phyloP scores from a whole-genome alignment of 129 eudicot genomes.

The Escallonia rubra region DNA sequence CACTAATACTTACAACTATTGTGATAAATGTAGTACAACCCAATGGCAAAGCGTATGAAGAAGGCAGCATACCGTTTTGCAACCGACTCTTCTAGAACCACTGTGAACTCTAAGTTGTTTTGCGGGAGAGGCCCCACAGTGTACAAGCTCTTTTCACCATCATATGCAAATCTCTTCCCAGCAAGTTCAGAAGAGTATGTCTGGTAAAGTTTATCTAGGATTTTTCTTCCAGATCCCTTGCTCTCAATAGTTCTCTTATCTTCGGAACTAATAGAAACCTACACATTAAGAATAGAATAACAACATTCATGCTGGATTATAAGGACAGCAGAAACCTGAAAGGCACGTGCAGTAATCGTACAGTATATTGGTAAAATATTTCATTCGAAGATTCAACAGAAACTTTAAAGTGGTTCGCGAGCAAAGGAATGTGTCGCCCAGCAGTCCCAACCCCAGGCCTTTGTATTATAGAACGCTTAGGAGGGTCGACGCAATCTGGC shows the following conservation, averaged over 20 bases:
- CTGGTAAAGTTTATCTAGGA: constrained; percentile 53
- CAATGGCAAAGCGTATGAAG: constrained; percentile 1
- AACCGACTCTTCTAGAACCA: constrained; percentile 64
- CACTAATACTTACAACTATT: constrained; percentile 7
- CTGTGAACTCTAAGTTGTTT: constrained; percentile 58
- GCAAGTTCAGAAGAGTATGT: constrained; percentile 67
- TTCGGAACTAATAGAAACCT: constrained; percentile 73
- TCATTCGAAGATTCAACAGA: constrained; percentile 51
- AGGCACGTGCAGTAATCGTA: constrained; percentile 27
- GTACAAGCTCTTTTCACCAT: constrained; percentile 71
- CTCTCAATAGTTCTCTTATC: constrained; percentile 43
- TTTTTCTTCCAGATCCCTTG: constrained; percentile 63
- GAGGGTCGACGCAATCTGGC: constrained; percentile 32
- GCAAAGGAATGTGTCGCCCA: constrained; percentile 61
- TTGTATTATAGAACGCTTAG: constrained; percentile 40
- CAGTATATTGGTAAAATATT: constrained; percentile 75
- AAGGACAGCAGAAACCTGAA: not conserved
- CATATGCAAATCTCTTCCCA: constrained; percentile 74
- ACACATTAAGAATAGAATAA: constrained; percentile 13
- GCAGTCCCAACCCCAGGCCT: constrained; percentile 75
- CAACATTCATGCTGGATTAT: not conserved
- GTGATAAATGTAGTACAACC: not conserved
- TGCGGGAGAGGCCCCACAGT: constrained; percentile 75
- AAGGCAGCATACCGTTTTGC: constrained; percentile 45
- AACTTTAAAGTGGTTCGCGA: constrained; percentile 86